Conservation (phyloP, 257 asterid species). For the Gynochthodes officinalis region DNA sequence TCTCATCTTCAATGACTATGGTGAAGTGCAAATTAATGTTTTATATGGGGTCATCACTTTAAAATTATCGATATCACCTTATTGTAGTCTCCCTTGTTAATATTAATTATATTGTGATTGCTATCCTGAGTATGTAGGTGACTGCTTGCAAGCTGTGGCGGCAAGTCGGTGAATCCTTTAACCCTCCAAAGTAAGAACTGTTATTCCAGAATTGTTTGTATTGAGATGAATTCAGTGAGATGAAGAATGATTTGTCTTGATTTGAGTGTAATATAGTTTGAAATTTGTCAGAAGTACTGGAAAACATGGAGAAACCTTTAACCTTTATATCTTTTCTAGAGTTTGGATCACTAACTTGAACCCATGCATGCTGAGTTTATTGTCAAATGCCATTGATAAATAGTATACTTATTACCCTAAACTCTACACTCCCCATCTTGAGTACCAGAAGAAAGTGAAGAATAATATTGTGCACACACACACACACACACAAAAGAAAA, state of each 20-base stretch:
- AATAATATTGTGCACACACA: too few relatives aligned
- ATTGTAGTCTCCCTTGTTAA: neutral
- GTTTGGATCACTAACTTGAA: too few relatives aligned
- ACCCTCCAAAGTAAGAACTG: constrained; percentile 75
- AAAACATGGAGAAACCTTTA: too few relatives aligned
- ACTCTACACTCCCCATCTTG: too few relatives aligned
- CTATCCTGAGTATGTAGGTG: constrained; percentile 47
- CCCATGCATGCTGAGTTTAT: neutral
- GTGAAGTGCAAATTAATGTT: neutral
- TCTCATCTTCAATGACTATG: neutral
- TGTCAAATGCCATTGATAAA: too few relatives aligned
- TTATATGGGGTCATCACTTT: neutral
- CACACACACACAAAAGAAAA: too few relatives aligned
- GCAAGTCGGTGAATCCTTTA: constrained; percentile 93
- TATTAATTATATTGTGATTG: neutral
- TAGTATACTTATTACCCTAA: too few relatives aligned
- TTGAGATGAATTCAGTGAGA: neutral
- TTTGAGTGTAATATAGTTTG: neutral
- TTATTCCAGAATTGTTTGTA: neutral
- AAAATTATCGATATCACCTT: neutral
- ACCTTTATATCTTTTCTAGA: too few relatives aligned
- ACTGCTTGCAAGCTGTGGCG: constrained; percentile 94
- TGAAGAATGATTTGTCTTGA: neutral
- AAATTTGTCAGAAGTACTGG: too few relatives aligned
- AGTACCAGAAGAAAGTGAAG: too few relatives aligned